Conservation (phyloP, 148 eudicot species). For the Dianthus caryophyllus region DNA sequence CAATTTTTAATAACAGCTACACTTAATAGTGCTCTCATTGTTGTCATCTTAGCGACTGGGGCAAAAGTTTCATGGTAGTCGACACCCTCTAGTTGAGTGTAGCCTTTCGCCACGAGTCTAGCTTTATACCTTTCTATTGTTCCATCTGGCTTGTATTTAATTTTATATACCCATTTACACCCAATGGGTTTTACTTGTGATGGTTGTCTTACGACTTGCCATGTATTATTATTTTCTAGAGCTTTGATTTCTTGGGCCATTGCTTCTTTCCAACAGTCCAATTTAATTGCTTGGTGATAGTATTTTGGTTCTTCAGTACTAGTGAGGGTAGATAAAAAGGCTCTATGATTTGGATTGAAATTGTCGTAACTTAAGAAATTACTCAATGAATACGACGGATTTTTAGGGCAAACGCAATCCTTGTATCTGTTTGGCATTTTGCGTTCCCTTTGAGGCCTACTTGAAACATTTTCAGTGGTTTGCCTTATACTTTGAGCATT, state of each 20-base stretch:
- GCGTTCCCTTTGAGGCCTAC: background rate
- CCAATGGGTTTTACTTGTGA: background rate
- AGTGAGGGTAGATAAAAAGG: background rate
- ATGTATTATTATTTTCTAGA: background rate
- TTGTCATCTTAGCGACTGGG: background rate
- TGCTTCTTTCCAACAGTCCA: background rate
- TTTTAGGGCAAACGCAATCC: background rate
- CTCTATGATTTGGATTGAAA: background rate
- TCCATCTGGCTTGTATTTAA: background rate
- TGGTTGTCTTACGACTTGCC: background rate
- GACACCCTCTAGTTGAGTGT: background rate
- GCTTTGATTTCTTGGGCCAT: background rate
- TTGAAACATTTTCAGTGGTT: background rate
- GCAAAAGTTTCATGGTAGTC: background rate
- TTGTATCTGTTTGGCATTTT: background rate
- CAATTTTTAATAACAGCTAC: background rate
- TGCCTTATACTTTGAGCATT: too few relatives aligned
- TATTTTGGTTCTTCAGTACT: background rate
- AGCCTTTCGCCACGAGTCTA: background rate
- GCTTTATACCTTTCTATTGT: background rate
- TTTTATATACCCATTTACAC: background rate
- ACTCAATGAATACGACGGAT: background rate
- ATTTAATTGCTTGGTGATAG: background rate
- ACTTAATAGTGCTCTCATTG: background rate
- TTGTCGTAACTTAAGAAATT: background rate